phyloP scores from a whole-genome alignment of 116 monocot genomes.

The Papilionanthe hybrid region DNA sequence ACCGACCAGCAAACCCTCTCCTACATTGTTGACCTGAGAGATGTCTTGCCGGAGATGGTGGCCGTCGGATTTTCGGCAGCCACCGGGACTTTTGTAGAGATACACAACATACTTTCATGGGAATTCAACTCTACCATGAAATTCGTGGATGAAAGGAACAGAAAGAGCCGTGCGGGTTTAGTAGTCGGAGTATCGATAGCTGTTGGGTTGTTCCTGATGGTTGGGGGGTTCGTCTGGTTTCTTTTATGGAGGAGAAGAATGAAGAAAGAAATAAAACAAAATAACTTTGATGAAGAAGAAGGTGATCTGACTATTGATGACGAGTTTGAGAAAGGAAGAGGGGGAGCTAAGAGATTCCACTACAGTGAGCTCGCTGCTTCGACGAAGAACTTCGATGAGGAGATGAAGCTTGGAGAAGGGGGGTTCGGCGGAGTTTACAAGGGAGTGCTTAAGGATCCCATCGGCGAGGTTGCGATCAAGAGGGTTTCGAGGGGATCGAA shows the following conservation, averaged over 20 bases:
- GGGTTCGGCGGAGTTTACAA: slow-evolving; percentile 33
- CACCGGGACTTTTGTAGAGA: slow-evolving; percentile 16
- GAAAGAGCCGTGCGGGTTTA: not conserved
- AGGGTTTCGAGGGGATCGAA: slow-evolving; percentile 23
- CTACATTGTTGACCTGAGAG: slow-evolving; percentile 12
- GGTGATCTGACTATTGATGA: slow-evolving; percentile 14
- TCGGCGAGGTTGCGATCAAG: slow-evolving; percentile 27
- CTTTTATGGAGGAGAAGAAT: slow-evolving; percentile 10
- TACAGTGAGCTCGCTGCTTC: slow-evolving; percentile 10
- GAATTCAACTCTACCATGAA: slow-evolving; percentile 26
- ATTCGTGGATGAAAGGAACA: not conserved
- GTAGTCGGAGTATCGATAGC: not conserved
- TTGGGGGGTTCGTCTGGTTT: slow-evolving; percentile 9
- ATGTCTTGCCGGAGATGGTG: slow-evolving; percentile 21
- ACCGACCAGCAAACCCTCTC: slow-evolving; percentile 8
- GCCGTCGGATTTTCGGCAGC: slow-evolving; percentile 46
- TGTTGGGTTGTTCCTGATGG: not conserved
- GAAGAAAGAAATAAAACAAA: not conserved
- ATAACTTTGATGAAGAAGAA: slow-evolving; percentile 1
- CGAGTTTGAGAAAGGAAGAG: slow-evolving; percentile 18
- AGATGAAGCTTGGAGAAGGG: slow-evolving; percentile 29
- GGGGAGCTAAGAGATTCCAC: slow-evolving; percentile 25
- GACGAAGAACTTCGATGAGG: slow-evolving; percentile 17
- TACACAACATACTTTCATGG: slow-evolving; percentile 33
- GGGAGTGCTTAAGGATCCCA: slow-evolving; percentile 12